Evolutionary conservation across 495 filamentous ascomycete genomes (phyloP), one percentile per base, ranked within the genome.

Genomic region (Hypomontagnella monticulosa): DNA sequence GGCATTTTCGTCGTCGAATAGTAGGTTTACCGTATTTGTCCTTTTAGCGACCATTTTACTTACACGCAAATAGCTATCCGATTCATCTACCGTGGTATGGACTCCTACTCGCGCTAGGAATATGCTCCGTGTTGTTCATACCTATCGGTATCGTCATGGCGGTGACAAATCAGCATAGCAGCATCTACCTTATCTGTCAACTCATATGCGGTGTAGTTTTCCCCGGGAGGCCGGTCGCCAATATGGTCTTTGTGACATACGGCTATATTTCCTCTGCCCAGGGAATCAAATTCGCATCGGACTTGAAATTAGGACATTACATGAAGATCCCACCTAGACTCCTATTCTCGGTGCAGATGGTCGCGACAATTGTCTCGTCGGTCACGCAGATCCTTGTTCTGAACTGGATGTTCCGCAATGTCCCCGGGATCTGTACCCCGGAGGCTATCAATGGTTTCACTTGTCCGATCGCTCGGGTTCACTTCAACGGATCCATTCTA

Each of bases 301-400:
- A 96, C 71, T 81, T 95, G 54, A 96, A 96, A 72, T 85, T 96
- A 0, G 93, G 93, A 27, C 90, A 94, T 71, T 96, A 96, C 73
- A 94, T 96, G 91, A 96, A 96, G 75, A 93, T 96, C 50, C 92
- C 93, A 14, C 91, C 92, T 0, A 87, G 89, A 10, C 84, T 89
- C 53, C 79, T 96, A 7, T 96, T 96, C 76, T 77, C 79, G 4
- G 89, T 93, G 3, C 93, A 96, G 66, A 88, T 95, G 80, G 81
- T 88, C 33, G 91, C 92, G 20, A 94, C 91, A 0, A 78, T 92
- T 55, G 80, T 96, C 14, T 91, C 89, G 1, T 90, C 89, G 15
- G 49, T 95, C 48, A 93, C 90, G 0, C 92, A 96, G 67, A 92
- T 93, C 70, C 82, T 81, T 27, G 90, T 96, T 5, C 79, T 95